phyloP scores from a whole-genome alignment of 805 yeast genomes.

The Saccharomycopsis sp. region DNA sequence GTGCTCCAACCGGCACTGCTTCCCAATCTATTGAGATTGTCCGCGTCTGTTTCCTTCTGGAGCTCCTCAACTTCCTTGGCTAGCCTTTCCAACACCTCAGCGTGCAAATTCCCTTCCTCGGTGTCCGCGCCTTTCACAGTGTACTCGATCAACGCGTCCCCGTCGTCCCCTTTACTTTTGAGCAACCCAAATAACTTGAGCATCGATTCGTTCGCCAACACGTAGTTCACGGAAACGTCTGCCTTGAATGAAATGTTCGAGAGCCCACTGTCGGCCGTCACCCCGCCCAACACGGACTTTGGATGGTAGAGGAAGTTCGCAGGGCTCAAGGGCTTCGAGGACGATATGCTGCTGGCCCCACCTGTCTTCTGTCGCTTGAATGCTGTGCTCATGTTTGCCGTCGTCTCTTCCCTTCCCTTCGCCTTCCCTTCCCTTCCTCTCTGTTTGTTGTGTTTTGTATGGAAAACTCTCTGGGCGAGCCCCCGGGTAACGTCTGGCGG shows the following conservation, averaged over 20 bases:
- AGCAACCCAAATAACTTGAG: conserved; percentile 16
- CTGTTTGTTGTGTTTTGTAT: too few relatives aligned
- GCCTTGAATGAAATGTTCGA: conserved; percentile 17
- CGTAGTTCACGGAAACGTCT: conserved; percentile 16
- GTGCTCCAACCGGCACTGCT: too few relatives aligned
- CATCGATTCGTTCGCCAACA: conserved; percentile 15
- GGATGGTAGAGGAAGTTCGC: conserved; percentile 17
- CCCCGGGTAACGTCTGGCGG: too few relatives aligned
- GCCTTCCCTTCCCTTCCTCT: too few relatives aligned
- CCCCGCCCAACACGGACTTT: conserved; percentile 15
- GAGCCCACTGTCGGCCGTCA: conserved; percentile 16
- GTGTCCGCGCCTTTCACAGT: conserved; percentile 1
- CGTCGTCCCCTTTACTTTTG: conserved; percentile 2
- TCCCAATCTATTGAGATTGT: neutral
- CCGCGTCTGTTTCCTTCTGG: neutral
- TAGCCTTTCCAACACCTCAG: neutral
- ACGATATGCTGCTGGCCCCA: too few relatives aligned
- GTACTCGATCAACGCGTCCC: conserved; percentile 7
- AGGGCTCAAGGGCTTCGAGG: conserved; percentile 1
- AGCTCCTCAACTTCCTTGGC: conserved; percentile 3
- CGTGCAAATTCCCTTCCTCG: neutral
- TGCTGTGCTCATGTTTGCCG: too few relatives aligned
- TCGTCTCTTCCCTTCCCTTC: too few relatives aligned
- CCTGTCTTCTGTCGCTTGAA: too few relatives aligned
- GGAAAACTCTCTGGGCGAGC: too few relatives aligned